A percentile compares a stretch with the other conserved stretches of the same genome.
phyloP scores from a whole-genome alignment of 1,139 yeast genomes.

The Schizosaccharomyces versatilis region DNA sequence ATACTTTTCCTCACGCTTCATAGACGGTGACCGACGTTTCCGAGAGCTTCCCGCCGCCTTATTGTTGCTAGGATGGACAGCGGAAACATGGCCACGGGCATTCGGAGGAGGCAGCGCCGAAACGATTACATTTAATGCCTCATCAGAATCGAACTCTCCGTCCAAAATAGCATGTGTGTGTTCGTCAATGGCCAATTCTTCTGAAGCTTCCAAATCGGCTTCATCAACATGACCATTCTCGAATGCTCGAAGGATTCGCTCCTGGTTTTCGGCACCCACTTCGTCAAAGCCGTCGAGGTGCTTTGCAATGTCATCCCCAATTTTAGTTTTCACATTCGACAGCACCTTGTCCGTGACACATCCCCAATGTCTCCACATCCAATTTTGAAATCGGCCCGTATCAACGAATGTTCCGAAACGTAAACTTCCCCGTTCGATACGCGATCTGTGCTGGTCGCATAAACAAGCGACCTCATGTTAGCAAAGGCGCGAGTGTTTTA shows the following conservation, averaged over 20 bases:
- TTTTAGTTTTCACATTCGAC: neutral
- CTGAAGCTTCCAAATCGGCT: neutral
- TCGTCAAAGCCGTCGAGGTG: neutral
- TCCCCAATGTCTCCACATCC: conserved; percentile 3
- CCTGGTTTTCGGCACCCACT: neutral
- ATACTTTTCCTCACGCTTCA: neutral
- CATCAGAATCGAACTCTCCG: neutral
- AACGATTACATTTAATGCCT: neutral
- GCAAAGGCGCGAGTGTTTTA: neutral
- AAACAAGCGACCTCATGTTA: neutral
- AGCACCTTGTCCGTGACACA: neutral
- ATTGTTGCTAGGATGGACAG: neutral
- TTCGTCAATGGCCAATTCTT: neutral
- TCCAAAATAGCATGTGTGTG: neutral
- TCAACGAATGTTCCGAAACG: neutral
- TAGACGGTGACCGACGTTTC: neutral
- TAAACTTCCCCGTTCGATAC: neutral
- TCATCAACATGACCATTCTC: neutral
- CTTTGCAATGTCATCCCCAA: neutral
- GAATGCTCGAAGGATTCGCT: neutral
- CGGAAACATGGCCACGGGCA: neutral
- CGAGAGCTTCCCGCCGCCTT: neutral
- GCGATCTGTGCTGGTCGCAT: neutral
- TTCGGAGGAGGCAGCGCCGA: neutral
- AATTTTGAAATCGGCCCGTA: neutral